Conservation (phyloP, 805 yeast species). For the Teunomyces gatunensis region DNA sequence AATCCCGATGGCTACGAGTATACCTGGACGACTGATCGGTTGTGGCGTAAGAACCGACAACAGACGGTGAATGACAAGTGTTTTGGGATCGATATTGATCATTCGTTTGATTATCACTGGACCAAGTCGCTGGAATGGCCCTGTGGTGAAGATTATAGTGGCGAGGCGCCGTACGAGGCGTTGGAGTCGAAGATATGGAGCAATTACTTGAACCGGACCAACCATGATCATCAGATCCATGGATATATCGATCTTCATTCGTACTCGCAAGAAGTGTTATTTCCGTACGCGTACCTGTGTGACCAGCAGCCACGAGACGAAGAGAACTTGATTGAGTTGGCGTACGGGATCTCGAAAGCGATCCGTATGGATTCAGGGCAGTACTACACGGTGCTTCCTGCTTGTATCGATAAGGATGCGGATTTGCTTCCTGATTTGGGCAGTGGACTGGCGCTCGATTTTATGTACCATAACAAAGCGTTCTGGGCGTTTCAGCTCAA, state of each 20-base stretch:
- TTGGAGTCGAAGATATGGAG: constrained; percentile 40
- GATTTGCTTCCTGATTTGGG: constrained; percentile 74
- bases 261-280: constrained; percentile 77
- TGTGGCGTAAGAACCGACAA: constrained; percentile 90
- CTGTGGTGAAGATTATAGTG: constrained; percentile 82
- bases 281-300: constrained; percentile 83
- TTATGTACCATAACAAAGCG: constrained; percentile 78
- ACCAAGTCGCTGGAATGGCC: constrained; percentile 58
- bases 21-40: constrained; percentile 74
- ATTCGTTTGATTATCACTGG: constrained; percentile 77
- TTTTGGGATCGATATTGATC: constrained; percentile 83
- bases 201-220: constrained; percentile 38
- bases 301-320: constrained; percentile 70
- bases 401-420: constrained; percentile 75
- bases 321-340: constrained; percentile 77
- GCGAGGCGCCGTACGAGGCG: constrained; percentile 65
- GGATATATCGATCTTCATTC: constrained; percentile 85
- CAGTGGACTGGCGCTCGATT: constrained; percentile 77
- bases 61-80: constrained; percentile 62
- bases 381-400: constrained; percentile 66
- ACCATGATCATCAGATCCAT: constrained; percentile 55
- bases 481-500: constrained; percentile 83
- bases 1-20: constrained; percentile 91
- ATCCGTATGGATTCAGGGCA: constrained; percentile 64
- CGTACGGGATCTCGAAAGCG: constrained; percentile 75